Evolutionary conservation across 192 early-diverging fungal species (phyloP).

Genomic region (Entomortierella chlamydospora): DNA sequence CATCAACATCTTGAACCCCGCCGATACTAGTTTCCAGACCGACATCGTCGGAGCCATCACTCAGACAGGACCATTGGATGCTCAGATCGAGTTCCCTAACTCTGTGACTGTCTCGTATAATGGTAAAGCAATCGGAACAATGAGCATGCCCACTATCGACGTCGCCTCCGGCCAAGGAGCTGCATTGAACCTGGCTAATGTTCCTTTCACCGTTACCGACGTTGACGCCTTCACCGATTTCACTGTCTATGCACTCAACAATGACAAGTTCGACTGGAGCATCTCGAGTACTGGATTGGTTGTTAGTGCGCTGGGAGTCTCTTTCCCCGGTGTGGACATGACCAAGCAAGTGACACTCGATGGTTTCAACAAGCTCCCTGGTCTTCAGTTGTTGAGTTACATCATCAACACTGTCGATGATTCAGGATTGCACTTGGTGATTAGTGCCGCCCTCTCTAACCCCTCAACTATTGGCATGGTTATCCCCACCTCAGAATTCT

Average conservation of each 20-base stretch:
- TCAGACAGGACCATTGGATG: slow-evolving; percentile 62
- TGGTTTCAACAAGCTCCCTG: slow-evolving; percentile 55
- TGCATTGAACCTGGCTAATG: slow-evolving; percentile 35
- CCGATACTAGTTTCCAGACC: slow-evolving; percentile 42
- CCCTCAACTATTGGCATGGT: slow-evolving; percentile 54
- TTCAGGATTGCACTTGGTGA: slow-evolving; percentile 34
- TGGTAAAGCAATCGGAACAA: slow-evolving; percentile 52
- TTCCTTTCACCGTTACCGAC: slow-evolving; percentile 43
- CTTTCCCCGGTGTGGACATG: slow-evolving; percentile 57
- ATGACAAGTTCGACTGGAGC: slow-evolving; percentile 58
- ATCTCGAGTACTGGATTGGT: slow-evolving; percentile 44
- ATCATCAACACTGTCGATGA: slow-evolving; percentile 28
- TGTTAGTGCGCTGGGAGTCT: slow-evolving; percentile 62
- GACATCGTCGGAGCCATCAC: slow-evolving; percentile 60
- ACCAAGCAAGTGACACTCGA: slow-evolving; percentile 59
- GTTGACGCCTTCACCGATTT: slow-evolving; percentile 54
- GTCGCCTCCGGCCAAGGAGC: slow-evolving; percentile 54
- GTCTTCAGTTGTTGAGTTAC: slow-evolving; percentile 15
- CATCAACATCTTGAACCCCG: slow-evolving; percentile 47
- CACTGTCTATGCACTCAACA: slow-evolving; percentile 56
- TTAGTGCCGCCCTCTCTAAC: slow-evolving; percentile 35
- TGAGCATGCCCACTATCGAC: slow-evolving; percentile 54
- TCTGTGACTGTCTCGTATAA: slow-evolving; percentile 55
- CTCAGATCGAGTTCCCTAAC: slow-evolving; percentile 58
- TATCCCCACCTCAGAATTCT: slow-evolving; percentile 37